Evolutionary conservation across 1,139 yeast species (phyloP).

Genomic region (Zhuliangozyma blackwelliae): DNA sequence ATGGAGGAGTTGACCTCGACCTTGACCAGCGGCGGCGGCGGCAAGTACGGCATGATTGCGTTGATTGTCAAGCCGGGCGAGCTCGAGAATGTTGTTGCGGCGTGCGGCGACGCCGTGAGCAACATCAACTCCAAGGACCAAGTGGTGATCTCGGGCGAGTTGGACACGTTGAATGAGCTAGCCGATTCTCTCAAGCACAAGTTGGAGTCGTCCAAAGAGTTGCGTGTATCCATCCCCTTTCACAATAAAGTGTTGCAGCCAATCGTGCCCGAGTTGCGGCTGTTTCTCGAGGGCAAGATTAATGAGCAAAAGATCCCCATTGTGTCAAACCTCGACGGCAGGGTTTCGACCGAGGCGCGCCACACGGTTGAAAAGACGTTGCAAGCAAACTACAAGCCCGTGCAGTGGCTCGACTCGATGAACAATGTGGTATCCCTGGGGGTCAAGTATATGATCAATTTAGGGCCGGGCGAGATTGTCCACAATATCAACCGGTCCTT

Average conservation of each 20-base stretch:
- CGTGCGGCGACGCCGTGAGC: constrained; percentile 27
- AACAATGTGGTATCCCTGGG: constrained; percentile 15
- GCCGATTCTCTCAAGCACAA: background rate
- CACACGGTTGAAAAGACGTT: constrained; percentile 27
- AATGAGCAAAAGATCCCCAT: constrained; percentile 21
- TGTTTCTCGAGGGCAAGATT: constrained; percentile 10
- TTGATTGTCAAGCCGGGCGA: constrained; percentile 20
- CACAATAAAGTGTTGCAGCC: constrained; percentile 39
- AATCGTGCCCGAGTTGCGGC: constrained; percentile 30
- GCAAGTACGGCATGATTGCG: constrained; percentile 37
- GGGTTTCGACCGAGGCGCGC: constrained; percentile 12
- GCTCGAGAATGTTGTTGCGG: constrained; percentile 12
- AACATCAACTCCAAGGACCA: constrained; percentile 42
- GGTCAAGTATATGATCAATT: constrained; percentile 20
- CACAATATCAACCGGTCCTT: constrained; percentile 22
- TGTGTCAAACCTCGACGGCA: constrained; percentile 33
- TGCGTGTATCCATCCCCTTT: constrained; percentile 54
- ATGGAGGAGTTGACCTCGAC: constrained; percentile 36
- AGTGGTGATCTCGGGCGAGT: constrained; percentile 42
- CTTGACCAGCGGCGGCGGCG: constrained; percentile 2
- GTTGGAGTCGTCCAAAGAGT: constrained; percentile 2
- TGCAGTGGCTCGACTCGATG: constrained; percentile 38
- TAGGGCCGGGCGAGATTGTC: constrained; percentile 39
- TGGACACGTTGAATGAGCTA: constrained; percentile 15
- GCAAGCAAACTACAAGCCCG: constrained; percentile 38